Percentiles rank a stretch among this genome's conserved stretches.
Conservation (phyloP, 2,329 filamentous ascomycete species). For the Colletotrichum echinochloae region DNA sequence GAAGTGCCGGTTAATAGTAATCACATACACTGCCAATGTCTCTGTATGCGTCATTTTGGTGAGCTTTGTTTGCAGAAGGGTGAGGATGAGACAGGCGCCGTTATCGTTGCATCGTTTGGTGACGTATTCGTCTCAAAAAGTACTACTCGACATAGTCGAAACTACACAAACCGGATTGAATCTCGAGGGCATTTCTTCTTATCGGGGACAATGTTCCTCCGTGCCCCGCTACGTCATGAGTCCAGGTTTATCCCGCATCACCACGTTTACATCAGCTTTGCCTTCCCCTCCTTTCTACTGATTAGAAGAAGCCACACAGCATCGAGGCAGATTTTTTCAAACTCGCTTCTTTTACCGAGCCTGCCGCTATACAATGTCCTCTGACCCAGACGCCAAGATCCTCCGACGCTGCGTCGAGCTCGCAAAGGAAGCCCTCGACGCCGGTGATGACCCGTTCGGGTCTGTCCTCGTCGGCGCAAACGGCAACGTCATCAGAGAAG, state of each 20-base stretch:
- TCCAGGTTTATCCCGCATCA: conserved; percentile 13
- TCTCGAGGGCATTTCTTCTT: no score
- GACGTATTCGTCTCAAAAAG: neutral
- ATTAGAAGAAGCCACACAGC: neutral
- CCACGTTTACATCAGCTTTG: neutral
- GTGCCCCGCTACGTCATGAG: conserved; percentile 10
- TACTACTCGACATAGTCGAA: neutral
- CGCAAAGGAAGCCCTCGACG: conserved; percentile 52
- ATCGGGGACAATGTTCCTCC: conserved; percentile 19
- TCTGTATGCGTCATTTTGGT: neutral
- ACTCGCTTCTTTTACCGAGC: neutral
- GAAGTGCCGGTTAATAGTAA: no score
- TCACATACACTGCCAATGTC: neutral
- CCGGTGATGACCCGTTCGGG: conserved; percentile 53
- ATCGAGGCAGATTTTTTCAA: no score
- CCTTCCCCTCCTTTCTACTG: neutral
- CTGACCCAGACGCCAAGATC: conserved; percentile 27
- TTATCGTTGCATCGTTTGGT: neutral
- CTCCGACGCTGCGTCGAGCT: conserved; percentile 46
- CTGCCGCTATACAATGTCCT: conserved; percentile 31
- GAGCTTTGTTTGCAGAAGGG: neutral
- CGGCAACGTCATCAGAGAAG: conserved; percentile 47
- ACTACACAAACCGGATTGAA: neutral
- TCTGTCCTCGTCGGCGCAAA: conserved; percentile 50
- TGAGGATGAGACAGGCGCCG: neutral